Conservation (phyloP, 1,284 basidiomycete species). For the Phylloporus sp. region DNA sequence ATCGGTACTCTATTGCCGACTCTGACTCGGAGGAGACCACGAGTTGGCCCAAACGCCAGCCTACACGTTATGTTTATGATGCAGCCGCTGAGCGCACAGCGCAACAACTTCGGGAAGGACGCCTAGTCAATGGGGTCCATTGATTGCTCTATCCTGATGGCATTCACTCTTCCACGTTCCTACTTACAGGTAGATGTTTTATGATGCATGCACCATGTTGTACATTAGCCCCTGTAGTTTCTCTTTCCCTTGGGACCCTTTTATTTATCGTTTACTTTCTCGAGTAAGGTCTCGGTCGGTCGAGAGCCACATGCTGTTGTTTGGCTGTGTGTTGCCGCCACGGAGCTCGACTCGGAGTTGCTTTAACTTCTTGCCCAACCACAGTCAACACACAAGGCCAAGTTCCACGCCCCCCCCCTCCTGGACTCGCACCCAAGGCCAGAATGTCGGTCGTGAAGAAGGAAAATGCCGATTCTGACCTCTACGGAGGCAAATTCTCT, state of each 20-base stretch:
- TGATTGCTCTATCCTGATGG: conserved; percentile 19
- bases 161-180: neutral
- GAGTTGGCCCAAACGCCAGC: conserved; percentile 44
- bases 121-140: conserved; percentile 45
- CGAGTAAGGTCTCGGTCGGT: neutral
- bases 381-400: conserved; percentile 4
- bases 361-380: conserved; percentile 8
- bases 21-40: conserved; percentile 44
- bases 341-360: neutral
- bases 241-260: conserved; percentile 9
- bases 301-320: conserved; percentile 24
- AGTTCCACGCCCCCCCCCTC: neutral
- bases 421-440: neutral
- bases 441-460: conserved; percentile 33
- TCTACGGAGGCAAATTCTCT: conserved; percentile 39
- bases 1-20: conserved; percentile 35
- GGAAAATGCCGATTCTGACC: conserved; percentile 40
- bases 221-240: conserved; percentile 33
- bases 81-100: conserved; percentile 76
- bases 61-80: conserved; percentile 77
- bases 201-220: conserved; percentile 30
- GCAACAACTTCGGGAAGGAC: conserved; percentile 56
- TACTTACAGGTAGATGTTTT: conserved; percentile 20
- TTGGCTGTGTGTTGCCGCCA: conserved; percentile 20
- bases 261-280: conserved; percentile 29